Evolutionary conservation across 1,284 basidiomycete genomes (phyloP).

Genomic region (Cryptococcus maquisensis): DNA sequence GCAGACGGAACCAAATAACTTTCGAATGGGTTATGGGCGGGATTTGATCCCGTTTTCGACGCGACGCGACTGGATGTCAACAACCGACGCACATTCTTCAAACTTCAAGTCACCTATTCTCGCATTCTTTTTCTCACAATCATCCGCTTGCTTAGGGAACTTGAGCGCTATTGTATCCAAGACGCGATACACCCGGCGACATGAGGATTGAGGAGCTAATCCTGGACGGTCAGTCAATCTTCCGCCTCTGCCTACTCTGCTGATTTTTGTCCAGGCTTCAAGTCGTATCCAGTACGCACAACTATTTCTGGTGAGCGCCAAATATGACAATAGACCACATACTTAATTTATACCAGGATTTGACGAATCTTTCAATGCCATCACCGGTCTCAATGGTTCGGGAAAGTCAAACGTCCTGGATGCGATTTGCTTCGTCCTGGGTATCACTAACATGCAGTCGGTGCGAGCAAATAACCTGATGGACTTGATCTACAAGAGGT

Average conservation of each 20-base stretch:
- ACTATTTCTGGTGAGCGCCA: constrained; percentile 64
- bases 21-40: not conserved
- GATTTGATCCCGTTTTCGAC: too few relatives aligned
- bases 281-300: constrained; percentile 93
- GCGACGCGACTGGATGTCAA: too few relatives aligned
- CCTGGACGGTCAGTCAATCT: constrained; percentile 57
- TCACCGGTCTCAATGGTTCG: constrained; percentile 85
- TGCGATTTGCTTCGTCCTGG: constrained; percentile 95
- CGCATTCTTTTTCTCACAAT: too few relatives aligned
- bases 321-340: not conserved
- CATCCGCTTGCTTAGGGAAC: too few relatives aligned
- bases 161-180: not conserved
- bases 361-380: constrained; percentile 95
- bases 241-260: too few relatives aligned
- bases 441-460: constrained; percentile 86
- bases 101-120: not conserved
- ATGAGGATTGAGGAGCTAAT: constrained; percentile 81
- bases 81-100: not conserved
- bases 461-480: constrained; percentile 92
- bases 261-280: constrained; percentile 63
- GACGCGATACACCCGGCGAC: constrained; percentile 7
- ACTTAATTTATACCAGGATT: constrained; percentile 58
- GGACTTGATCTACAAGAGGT: constrained; percentile 71
- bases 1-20: not conserved
- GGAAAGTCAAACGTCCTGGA: constrained; percentile 98